Percentiles rank a stretch among this genome's conserved stretches.
Evolutionary conservation across 169 alveolate species (phyloP).

Genomic region (Plasmodium reichenowi): DNA sequence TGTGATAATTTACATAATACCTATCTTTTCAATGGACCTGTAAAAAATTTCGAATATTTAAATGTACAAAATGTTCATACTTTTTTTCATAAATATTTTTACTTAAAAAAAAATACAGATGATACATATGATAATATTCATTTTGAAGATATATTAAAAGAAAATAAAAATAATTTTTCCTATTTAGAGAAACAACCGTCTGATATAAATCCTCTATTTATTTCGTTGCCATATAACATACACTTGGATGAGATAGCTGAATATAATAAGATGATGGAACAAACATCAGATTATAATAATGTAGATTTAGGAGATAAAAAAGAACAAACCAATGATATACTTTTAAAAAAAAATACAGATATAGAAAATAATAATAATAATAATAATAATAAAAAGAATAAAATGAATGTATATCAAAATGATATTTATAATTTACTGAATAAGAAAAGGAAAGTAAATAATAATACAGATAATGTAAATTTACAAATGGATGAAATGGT

Average conservation of each 20-base stretch:
- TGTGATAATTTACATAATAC: not conserved
- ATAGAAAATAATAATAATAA: not conserved
- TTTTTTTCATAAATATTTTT: constrained; percentile 40
- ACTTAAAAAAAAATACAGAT: not conserved
- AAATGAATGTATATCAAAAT: not conserved
- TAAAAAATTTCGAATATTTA: constrained; percentile 32
- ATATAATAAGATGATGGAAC: not conserved
- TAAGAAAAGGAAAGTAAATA: constrained; percentile 11
- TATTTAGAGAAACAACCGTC: not conserved
- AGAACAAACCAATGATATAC: not conserved
- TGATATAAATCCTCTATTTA: too few relatives aligned
- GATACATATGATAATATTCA: constrained; percentile 1
- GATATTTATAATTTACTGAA: not conserved
- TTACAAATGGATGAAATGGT: not conserved
- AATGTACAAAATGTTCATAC: constrained; percentile 11
- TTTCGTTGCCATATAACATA: too few relatives aligned
- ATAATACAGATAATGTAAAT: not conserved
- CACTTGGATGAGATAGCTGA: not conserved
- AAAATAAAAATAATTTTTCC: not conserved
- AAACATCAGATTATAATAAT: not conserved
- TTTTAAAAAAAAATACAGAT: not conserved
- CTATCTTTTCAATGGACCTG: constrained; percentile 25
- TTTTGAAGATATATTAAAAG: constrained; percentile 7
- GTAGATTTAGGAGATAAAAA: not conserved
- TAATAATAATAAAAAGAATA: not conserved